Base-by-base conservation (phyloP, 352 stramenopile species). In the Pythium aquatile region DNA sequence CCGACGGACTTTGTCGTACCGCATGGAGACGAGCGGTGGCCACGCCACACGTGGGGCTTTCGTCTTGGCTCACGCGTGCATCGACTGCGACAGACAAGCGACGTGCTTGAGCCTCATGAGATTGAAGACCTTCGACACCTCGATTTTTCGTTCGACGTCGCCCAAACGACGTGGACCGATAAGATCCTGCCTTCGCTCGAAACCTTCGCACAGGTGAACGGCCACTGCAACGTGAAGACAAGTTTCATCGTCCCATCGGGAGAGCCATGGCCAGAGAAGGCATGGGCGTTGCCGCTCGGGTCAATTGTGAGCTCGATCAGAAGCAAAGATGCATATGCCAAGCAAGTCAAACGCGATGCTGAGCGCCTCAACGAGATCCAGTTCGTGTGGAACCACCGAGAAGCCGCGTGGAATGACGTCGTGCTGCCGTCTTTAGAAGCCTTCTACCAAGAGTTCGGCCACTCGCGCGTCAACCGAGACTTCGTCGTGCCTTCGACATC, bases 1-100 rank as follows among this genome's bases (percentile, higher is more conserved):
- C 74, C 74, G 9, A 46, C 59, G 1, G 66, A 74, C 24, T 87
- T 87, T 60, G 46, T 72, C 1, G 72, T 87, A 17, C 72, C 76
- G 5, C 59, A 61, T 5, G 65, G 55, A n/a, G 67, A 76, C 33
- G 5, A 37, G 10, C 26, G 29, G 29, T 87, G 73, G 70, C 74
- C 76, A 3, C 29, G 52, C 4, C 52, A 75, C 30, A 68, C 72
- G 7, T 82, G 75, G 72, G 69, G 70, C 3, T 73, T 77, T 44
- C 72, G 63, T 7, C 37, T 87, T 2, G 78, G 78, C 9, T 10
- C 35, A n/a, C 72, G 77, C 10, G 73, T 74, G 63, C 39, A 74
- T 61, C 49, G 48, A 39, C 7, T 68, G 58, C 30, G 66, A 16
- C 55, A 56, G 16, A 52, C 55, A 3, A 11, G 24, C 20, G 30